Evolutionary conservation across 2,329 filamentous ascomycete genomes (phyloP).

Genomic region (Aureobasidium sp.): DNA sequence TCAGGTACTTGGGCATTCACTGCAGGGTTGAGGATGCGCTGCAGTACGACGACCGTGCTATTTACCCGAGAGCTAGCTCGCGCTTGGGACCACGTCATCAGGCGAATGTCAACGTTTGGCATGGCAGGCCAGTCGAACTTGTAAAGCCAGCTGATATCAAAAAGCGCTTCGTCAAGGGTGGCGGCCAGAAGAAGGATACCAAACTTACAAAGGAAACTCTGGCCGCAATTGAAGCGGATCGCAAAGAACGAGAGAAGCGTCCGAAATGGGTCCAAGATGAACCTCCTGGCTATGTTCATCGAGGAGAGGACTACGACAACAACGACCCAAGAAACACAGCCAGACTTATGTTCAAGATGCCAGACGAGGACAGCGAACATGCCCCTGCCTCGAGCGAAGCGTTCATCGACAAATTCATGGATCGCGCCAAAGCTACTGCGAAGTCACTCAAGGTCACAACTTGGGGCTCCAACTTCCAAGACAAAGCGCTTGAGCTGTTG

Average conservation of each 20-base stretch:
- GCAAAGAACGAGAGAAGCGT: slow-evolving; percentile 67
- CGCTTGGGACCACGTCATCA: slow-evolving; percentile 87
- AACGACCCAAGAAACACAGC: slow-evolving; percentile 70
- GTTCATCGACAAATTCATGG: slow-evolving; percentile 71
- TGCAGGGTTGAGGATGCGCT: slow-evolving; percentile 91
- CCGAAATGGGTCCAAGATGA: slow-evolving; percentile 94
- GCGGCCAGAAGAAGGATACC: slow-evolving; percentile 62
- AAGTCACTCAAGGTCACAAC: slow-evolving; percentile 63
- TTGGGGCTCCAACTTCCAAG: slow-evolving; percentile 77
- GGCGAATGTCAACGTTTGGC: slow-evolving; percentile 77
- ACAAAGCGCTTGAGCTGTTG: slow-evolving; percentile 71
- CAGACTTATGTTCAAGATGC: slow-evolving; percentile 69
- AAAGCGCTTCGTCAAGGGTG: slow-evolving; percentile 59
- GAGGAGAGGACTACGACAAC: slow-evolving; percentile 70
- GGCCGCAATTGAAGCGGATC: slow-evolving; percentile 75
- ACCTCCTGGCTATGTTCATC: slow-evolving; percentile 73
- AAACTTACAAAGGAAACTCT: slow-evolving; percentile 74
- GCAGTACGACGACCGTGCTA: slow-evolving; percentile 87
- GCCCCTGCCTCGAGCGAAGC: slow-evolving; percentile 41
- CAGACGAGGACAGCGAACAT: slow-evolving; percentile 17
- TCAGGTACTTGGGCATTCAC: slow-evolving; percentile 90
- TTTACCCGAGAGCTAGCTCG: slow-evolving; percentile 92
- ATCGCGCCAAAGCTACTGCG: slow-evolving; percentile 57
- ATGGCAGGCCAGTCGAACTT: slow-evolving; percentile 77
- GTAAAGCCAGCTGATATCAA: slow-evolving; percentile 84